Percentiles rank a stretch among this genome's conserved stretches.
Conservation (phyloP, 2,329 filamentous ascomycete species). For the Aureobasidium lini region DNA sequence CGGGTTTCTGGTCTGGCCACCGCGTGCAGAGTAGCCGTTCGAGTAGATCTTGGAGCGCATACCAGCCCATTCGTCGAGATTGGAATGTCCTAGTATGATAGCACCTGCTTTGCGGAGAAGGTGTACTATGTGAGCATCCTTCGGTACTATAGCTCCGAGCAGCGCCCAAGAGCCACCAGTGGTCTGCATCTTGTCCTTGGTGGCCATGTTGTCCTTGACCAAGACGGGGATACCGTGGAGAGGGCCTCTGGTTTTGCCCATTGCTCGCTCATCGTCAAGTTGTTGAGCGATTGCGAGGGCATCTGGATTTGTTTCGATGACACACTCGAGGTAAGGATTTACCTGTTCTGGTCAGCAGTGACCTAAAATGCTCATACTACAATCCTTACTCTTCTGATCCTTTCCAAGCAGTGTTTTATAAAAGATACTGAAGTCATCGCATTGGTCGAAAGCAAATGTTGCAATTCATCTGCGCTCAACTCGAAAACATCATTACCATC, state of each 20-base stretch:
- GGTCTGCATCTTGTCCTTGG: constrained; percentile 18
- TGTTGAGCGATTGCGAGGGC: constrained; percentile 28
- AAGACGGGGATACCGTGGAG: constrained; percentile 39
- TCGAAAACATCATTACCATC: constrained; percentile 10
- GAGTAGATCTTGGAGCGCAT: constrained; percentile 15
- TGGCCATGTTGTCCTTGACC: constrained; percentile 30
- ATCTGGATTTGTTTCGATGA: constrained; percentile 15
- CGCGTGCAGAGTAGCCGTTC: constrained; percentile 15
- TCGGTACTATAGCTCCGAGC: constrained; percentile 14
- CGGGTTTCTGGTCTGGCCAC: constrained; percentile 16
- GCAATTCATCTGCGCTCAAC: constrained; percentile 6
- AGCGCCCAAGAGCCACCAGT: constrained; percentile 18
- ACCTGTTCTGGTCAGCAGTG: not conserved
- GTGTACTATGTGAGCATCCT: constrained; percentile 14
- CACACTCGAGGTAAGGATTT: constrained; percentile 13
- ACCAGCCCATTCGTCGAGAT: constrained; percentile 17
- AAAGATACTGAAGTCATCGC: constrained; percentile 4
- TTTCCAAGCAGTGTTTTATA: constrained; percentile 8
- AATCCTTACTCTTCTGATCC: constrained; percentile 11
- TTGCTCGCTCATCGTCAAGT: constrained; percentile 34
- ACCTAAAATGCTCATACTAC: not conserved
- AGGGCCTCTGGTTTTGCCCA: constrained; percentile 29
- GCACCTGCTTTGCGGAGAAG: constrained; percentile 17
- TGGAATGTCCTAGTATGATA: constrained; percentile 17
- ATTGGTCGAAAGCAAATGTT: constrained; percentile 3